Percentiles rank a stretch among this genome's conserved stretches.
These are phyloP conservation scores for Quercus robur DNA, from an alignment of 306 rosid species.

Conservation along the genomic window DNA sequence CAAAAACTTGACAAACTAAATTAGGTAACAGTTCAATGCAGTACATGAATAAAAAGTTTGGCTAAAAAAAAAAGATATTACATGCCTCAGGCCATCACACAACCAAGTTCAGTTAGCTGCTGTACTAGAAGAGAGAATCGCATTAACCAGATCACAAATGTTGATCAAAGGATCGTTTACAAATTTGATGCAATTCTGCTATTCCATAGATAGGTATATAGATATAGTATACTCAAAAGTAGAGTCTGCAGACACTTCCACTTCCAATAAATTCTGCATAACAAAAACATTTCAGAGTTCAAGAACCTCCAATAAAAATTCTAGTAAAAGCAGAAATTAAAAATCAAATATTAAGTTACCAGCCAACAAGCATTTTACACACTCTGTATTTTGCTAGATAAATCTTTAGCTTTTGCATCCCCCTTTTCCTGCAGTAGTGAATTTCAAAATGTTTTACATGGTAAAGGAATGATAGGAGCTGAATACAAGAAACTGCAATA, in stretches of 20 bases:
- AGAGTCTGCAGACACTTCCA: slow-evolving; percentile 38
- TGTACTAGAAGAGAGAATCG: slow-evolving; percentile 32
- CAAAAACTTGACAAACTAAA: slow-evolving; percentile 26
- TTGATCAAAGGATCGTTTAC: slow-evolving; percentile 33
- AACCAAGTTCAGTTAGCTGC: slow-evolving; percentile 37
- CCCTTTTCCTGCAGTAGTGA: slow-evolving; percentile 63
- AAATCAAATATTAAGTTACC: slow-evolving; percentile 18
- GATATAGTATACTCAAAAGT: slow-evolving; percentile 41
- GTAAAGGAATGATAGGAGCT: neutral
- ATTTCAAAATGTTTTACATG: neutral
- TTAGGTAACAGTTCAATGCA: slow-evolving; percentile 11
- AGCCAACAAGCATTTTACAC: slow-evolving; percentile 40
- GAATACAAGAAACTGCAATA: neutral
- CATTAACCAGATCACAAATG: slow-evolving; percentile 32
- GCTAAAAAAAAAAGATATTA: slow-evolving; percentile 15
- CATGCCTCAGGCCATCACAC: slow-evolving; percentile 26
- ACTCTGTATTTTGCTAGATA: slow-evolving; percentile 76
- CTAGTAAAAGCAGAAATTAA: neutral
- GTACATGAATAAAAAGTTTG: slow-evolving; percentile 6
- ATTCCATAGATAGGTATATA: slow-evolving; percentile 46
- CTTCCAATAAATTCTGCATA: slow-evolving; percentile 46
- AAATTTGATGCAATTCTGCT: slow-evolving; percentile 40
- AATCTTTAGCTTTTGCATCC: slow-evolving; percentile 59
- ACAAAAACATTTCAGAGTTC: slow-evolving; percentile 7
- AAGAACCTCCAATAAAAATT: slow-evolving; percentile 4